Conservation (phyloP, 2,329 filamentous ascomycete genomes). For the Alternaria panax region DNA sequence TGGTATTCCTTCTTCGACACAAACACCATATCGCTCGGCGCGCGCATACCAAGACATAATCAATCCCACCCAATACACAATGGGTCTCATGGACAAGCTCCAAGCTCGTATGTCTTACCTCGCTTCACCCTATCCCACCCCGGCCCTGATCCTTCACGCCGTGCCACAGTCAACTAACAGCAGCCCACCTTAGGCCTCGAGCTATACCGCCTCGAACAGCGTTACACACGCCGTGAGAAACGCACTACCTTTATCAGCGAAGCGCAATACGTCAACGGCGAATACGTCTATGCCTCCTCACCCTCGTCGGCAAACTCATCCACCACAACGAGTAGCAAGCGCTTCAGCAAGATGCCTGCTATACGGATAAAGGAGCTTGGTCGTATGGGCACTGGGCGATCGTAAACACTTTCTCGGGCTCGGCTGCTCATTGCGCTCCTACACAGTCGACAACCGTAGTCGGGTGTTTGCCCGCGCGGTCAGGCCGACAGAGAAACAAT, state of each 20-base stretch:
- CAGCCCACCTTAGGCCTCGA: conserved; percentile 68
- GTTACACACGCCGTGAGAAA: conserved; percentile 89
- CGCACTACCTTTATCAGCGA: conserved; percentile 89
- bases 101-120: conserved; percentile 47
- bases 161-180: conserved; percentile 12
- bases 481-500: not conserved
- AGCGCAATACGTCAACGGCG: conserved; percentile 91
- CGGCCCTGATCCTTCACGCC: conserved; percentile 7
- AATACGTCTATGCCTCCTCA: conserved; percentile 76
- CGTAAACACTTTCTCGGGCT: conserved; percentile 13
- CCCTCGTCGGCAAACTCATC: conserved; percentile 44
- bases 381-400: conserved; percentile 36
- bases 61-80: conserved; percentile 29
- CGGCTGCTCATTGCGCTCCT: not conserved
- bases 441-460: not conserved
- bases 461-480: not conserved
- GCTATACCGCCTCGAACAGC: conserved; percentile 92
- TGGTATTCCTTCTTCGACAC: conserved; percentile 12
- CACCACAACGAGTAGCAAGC: conserved; percentile 35
- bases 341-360: conserved; percentile 47
- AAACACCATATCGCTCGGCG: conserved; percentile 15
- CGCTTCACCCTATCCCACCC: conserved; percentile 8
- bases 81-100: conserved; percentile 52
- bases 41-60: conserved; percentile 6
- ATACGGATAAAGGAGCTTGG: conserved; percentile 44